Percentiles rank a stretch among this genome's conserved stretches.
These are phyloP conservation scores for Syzygium malaccense DNA, from an alignment of 441 rosid genomes.

Conservation along the genomic window DNA sequence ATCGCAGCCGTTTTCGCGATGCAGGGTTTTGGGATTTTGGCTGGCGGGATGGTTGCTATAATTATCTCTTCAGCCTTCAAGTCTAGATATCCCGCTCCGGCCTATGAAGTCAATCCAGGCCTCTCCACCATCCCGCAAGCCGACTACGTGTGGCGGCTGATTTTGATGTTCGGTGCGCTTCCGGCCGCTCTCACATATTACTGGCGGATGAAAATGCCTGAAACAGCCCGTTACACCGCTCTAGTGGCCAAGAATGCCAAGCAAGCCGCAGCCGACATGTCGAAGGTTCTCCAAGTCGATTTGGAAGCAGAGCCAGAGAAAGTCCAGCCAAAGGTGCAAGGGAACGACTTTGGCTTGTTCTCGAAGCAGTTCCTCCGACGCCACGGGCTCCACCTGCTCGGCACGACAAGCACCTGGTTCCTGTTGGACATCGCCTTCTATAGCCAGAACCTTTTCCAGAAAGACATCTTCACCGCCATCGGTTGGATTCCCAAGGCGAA, in stretches of 20 bases:
- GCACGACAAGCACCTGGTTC: constrained; percentile 44
- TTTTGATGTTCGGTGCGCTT: not conserved
- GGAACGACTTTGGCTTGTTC: constrained; percentile 35
- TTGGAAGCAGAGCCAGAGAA: not conserved
- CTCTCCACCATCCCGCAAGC: not conserved
- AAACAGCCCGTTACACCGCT: constrained; percentile 2
- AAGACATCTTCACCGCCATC: constrained; percentile 45
- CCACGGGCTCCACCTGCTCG: constrained; percentile 48
- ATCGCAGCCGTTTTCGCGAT: not conserved
- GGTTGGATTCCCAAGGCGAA: constrained; percentile 48
- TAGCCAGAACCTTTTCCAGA: constrained; percentile 55
- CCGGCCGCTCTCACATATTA: not conserved
- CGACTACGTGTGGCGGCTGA: not conserved
- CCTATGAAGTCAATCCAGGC: not conserved
- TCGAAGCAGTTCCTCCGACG: constrained; percentile 19
- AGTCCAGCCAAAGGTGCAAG: not conserved
- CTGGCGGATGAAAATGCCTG: not conserved
- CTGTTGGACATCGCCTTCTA: constrained; percentile 49
- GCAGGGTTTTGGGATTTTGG: constrained; percentile 2
- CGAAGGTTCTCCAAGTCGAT: not conserved
- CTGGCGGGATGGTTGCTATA: not conserved
- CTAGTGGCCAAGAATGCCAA: not conserved
- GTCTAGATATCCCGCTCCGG: not conserved
- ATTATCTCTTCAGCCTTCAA: not conserved
- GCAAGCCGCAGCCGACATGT: constrained; percentile 1